Conservation (phyloP, 192 early-diverging fungal species). For the Umbelopsis sp. region DNA sequence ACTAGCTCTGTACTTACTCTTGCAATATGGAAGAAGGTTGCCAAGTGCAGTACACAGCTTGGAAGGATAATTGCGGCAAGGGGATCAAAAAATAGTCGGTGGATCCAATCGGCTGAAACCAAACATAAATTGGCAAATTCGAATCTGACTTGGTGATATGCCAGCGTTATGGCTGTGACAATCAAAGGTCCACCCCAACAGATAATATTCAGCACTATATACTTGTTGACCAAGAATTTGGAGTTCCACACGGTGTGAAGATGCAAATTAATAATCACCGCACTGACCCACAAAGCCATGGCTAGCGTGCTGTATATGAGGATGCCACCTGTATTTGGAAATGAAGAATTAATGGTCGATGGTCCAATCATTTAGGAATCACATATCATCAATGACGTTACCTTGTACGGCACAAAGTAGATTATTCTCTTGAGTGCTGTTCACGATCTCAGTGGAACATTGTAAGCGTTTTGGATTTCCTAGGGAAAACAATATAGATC, state of each 20-base stretch:
- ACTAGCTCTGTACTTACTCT: slow-evolving; percentile 18
- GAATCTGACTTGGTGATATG: slow-evolving; percentile 42
- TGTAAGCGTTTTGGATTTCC: slow-evolving; percentile 44
- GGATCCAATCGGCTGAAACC: slow-evolving; percentile 39
- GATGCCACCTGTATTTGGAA: slow-evolving; percentile 37
- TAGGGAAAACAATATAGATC: slow-evolving; percentile 49
- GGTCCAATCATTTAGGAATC: not conserved
- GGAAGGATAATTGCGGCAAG: slow-evolving; percentile 51
- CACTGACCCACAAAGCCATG: slow-evolving; percentile 44
- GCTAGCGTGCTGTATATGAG: slow-evolving; percentile 49
- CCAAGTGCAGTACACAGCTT: slow-evolving; percentile 50
- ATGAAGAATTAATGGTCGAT: not conserved
- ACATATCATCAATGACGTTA: not conserved
- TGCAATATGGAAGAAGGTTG: slow-evolving; percentile 54
- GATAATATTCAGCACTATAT: slow-evolving; percentile 41
- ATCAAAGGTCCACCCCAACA: slow-evolving; percentile 50
- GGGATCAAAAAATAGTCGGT: slow-evolving; percentile 54
- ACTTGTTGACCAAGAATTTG: slow-evolving; percentile 45
- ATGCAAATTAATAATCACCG: slow-evolving; percentile 53
- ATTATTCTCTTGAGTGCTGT: slow-evolving; percentile 50
- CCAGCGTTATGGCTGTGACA: slow-evolving; percentile 42
- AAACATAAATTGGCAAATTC: slow-evolving; percentile 56
- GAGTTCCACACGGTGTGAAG: slow-evolving; percentile 60
- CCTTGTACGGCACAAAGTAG: slow-evolving; percentile 51
- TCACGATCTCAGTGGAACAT: slow-evolving; percentile 37